A percentile compares a stretch with the other conserved stretches of the same genome.
Evolutionary conservation across 495 filamentous ascomycete genomes (phyloP).

Genomic region (Usnea hakonensis): DNA sequence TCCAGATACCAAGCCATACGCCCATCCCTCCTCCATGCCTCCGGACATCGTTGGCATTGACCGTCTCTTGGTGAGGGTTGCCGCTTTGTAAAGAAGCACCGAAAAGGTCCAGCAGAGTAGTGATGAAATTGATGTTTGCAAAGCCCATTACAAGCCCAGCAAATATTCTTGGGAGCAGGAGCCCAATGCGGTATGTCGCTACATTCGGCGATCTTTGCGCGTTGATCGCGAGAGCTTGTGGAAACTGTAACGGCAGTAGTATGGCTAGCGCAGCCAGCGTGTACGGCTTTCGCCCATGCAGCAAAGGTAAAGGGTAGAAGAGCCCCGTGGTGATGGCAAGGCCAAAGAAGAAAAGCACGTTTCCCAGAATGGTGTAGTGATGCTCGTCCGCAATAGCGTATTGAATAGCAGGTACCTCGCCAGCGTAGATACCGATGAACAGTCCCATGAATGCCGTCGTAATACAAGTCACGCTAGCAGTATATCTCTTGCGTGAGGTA

Average conservation of each 20-base stretch:
- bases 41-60: constrained; percentile 53
- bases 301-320: constrained; percentile 66
- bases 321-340: constrained; percentile 59
- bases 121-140: constrained; percentile 65
- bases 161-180: constrained; percentile 53
- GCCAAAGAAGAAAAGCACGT: constrained; percentile 61
- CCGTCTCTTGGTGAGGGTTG: constrained; percentile 62
- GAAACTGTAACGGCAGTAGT: constrained; percentile 66
- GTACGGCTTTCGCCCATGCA: constrained; percentile 72
- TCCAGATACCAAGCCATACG: constrained; percentile 70
- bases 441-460: constrained; percentile 61
- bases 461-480: constrained; percentile 59
- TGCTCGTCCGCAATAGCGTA: constrained; percentile 59
- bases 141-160: constrained; percentile 65
- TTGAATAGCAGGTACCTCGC: constrained; percentile 66
- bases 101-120: constrained; percentile 64
- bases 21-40: constrained; percentile 69
- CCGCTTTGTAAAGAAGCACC: constrained; percentile 63
- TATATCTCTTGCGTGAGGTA: constrained; percentile 53
- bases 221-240: constrained; percentile 58
- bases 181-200: constrained; percentile 46
- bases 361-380: constrained; percentile 61
- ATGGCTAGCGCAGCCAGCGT: constrained; percentile 54
- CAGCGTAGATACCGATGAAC: constrained; percentile 66
- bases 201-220: constrained; percentile 47